Evolutionary conservation across 192 early-diverging fungal species (phyloP).

Genomic region (Coemansia sp.): DNA sequence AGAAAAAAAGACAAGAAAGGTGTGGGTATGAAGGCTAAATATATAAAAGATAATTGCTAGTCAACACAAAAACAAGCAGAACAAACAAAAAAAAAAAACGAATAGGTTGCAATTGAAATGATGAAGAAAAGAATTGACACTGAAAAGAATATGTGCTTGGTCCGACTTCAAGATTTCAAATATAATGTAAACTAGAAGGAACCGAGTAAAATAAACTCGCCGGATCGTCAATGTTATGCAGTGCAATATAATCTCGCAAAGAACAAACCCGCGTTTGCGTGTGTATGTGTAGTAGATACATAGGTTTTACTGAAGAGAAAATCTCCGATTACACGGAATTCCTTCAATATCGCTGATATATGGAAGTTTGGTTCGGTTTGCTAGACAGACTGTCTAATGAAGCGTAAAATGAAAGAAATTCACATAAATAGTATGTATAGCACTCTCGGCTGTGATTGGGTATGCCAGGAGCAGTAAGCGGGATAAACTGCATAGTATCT

Average conservation of each 20-base stretch:
- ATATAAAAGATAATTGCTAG: conserved; percentile 14
- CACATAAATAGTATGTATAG: not conserved
- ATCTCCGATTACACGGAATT: not conserved
- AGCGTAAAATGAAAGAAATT: not conserved
- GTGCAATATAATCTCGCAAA: not conserved
- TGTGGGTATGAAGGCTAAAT: conserved; percentile 14
- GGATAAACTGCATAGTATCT: not conserved
- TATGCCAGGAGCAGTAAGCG: not conserved
- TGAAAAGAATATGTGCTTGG: conserved; percentile 27
- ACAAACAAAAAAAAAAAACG: conserved; percentile 9
- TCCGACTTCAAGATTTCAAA: not conserved
- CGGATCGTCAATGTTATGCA: not conserved
- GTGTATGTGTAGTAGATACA: not conserved
- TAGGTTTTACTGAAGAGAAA: not conserved
- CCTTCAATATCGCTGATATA: not conserved
- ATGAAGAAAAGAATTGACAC: conserved; percentile 4
- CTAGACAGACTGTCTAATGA: not conserved
- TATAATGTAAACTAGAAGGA: not conserved
- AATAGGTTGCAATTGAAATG: conserved; percentile 11
- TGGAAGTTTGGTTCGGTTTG: not conserved
- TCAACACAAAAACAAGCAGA: conserved; percentile 1
- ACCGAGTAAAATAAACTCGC: not conserved
- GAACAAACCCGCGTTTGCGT: not conserved
- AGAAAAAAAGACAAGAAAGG: conserved; percentile 7
- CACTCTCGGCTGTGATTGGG: not conserved